phyloP scores from a whole-genome alignment of 2,329 filamentous ascomycete genomes.

The Onygenales sp. region DNA sequence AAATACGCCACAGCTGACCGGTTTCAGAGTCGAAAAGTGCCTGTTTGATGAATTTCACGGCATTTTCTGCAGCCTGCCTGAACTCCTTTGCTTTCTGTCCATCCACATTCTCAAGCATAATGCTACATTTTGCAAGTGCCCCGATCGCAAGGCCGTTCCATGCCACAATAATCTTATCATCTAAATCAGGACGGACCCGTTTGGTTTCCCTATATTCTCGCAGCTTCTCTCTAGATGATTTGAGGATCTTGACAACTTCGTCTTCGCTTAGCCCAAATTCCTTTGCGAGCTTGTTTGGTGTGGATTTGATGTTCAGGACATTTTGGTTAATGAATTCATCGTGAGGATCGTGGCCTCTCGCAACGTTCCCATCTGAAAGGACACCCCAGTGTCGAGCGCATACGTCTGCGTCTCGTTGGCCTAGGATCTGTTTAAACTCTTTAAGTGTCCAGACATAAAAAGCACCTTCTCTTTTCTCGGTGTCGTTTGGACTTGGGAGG shows the following conservation, averaged over 20 bases:
- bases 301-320: constrained; percentile 63
- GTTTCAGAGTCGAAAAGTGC: constrained; percentile 60
- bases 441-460: constrained; percentile 91
- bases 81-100: constrained; percentile 51
- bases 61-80: constrained; percentile 54
- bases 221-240: constrained; percentile 57
- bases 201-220: constrained; percentile 62
- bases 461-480: constrained; percentile 78
- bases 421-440: constrained; percentile 71
- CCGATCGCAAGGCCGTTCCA: constrained; percentile 87
- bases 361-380: constrained; percentile 74
- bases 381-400: constrained; percentile 80
- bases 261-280: constrained; percentile 64
- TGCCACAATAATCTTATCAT: constrained; percentile 78
- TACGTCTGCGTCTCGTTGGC: constrained; percentile 58
- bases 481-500: constrained; percentile 60
- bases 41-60: constrained; percentile 61
- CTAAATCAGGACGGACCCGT: constrained; percentile 65
- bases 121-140: constrained; percentile 66
- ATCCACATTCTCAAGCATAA: constrained; percentile 54
- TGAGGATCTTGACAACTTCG: constrained; percentile 59
- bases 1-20: constrained; percentile 63
- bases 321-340: constrained; percentile 95
- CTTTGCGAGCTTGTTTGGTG: constrained; percentile 58
- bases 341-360: constrained; percentile 71